phyloP scores from a whole-genome alignment of 2,329 filamentous ascomycete genomes.

The Colletotrichum destructivum region DNA sequence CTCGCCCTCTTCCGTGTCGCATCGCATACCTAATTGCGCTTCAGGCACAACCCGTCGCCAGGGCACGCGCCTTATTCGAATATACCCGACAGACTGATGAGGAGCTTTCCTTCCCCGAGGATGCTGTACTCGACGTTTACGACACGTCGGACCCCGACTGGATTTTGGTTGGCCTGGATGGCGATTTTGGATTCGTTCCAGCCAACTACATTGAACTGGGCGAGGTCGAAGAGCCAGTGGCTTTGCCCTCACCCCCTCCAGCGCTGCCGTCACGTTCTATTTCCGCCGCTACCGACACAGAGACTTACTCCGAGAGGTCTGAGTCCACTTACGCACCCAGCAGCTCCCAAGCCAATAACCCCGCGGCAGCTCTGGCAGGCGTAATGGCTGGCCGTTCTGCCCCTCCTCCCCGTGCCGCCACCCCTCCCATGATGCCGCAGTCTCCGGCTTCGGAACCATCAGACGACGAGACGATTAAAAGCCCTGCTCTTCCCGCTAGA shows the following conservation, averaged over 20 bases:
- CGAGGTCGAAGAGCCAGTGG: constrained; percentile 58
- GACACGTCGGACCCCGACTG: constrained; percentile 95
- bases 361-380: constrained; percentile 69
- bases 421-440: constrained; percentile 60
- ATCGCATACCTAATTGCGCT: neutral
- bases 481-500: constrained; percentile 57
- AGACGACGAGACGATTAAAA: constrained; percentile 52
- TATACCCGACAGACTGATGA: constrained; percentile 98
- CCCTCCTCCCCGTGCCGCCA: constrained; percentile 55
- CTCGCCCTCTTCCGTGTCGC: neutral
- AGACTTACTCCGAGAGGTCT: constrained; percentile 23
- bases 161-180: constrained; percentile 89
- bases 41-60: constrained; percentile 70
- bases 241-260: constrained; percentile 53
- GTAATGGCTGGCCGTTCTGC: constrained; percentile 66
- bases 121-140: constrained; percentile 85
- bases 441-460: constrained; percentile 45
- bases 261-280: constrained; percentile 44
- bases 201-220: constrained; percentile 93
- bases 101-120: constrained; percentile 95
- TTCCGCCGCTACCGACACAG: constrained; percentile 2
- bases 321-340: constrained; percentile 45
- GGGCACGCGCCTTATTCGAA: constrained; percentile 96
- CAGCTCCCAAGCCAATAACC: constrained; percentile 54
- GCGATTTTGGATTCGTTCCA: constrained; percentile 94